Evolutionary conservation across 1,139 yeast species (phyloP), one percentile per base, ranked within the genome.

Genomic region (Martiniozyma asiatica): DNA sequence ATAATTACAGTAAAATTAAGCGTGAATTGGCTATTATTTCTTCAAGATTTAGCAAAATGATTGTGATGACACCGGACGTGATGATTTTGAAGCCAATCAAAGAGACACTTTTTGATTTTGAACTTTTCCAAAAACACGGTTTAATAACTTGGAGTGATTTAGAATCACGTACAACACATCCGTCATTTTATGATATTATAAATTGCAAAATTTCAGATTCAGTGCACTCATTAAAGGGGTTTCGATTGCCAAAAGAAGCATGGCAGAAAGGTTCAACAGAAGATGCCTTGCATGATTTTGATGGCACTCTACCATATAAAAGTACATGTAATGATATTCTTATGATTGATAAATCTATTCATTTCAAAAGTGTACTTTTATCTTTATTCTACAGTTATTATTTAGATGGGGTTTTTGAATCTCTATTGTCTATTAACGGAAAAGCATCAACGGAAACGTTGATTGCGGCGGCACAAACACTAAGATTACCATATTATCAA

Each of bases 31-130:
- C 84, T 0, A 45, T 77, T 22, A 52, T 77, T 37, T 56, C 73
- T 21, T 72, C 80, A 7, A 56, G 55, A 32, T 77, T 76, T 46
- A 75, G 73, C 43, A 69, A 69, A 36, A 63, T 74, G 16, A 47
- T 77, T 34, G 69, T 73, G 40, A 48, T 78, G 33, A 84, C 77
- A 44, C 73, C 81, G 9, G 84, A 77, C 47, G 70, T 74, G 44
- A 63, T 73, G 44, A 78, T 82, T 22, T 58, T 74, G 30, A 59
- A 53, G 35, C 65, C 72, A 35, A 59, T 74, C 27, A 81, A 75
- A 38, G 59, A 63, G 33, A n/a, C 39, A 4, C 50, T 75, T 16
- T 72, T 69, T 38, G 45, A 48, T 4, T 30, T 27, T 14, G 43
- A 51, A 22, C 54, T 61, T 3, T 62, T 51, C 40, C 35, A 43